Base-by-base conservation (phyloP, 768 basidiomycete genomes). In the Hygrophoropsis aurantiaca region DNA sequence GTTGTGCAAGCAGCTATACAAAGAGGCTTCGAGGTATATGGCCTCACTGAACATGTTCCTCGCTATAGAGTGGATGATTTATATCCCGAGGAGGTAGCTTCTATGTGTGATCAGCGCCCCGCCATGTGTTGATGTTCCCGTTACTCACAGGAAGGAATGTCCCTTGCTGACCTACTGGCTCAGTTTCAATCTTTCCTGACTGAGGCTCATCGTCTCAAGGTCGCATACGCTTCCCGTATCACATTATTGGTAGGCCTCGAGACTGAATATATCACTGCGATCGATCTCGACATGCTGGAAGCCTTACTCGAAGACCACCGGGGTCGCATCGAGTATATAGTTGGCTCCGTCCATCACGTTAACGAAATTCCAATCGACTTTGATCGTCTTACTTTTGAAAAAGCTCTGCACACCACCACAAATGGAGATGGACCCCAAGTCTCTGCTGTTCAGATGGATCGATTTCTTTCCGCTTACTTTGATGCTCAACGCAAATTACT, bases 291-390 rank as follows among this genome's bases (percentile, higher is more conserved):
- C 49, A 62, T 69, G 18, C 74, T 94, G 27, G 66, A 76, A 37
- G 49, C 50, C 3, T 71, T 90, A 16, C 72, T 95, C 26, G 49
- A 67, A 27, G 56, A 61, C 20, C 66, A 82, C 48, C 65, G 65
- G 8, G 66, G 68, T 27, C 69, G 72, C 40, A 79, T 98, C 50
- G 85, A 97, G 58, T 97, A 92, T 66, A 60, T 97, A 59, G 90
- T 98, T 44, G 95, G 97, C 20, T 90, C 88, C 26, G 74, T 99
- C 6, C 97, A 99, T 63, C 95, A 97, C 58, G 92, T 94, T 64
- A 79, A 84, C 61, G 75, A 71, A 18, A 78, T 89, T 33, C 92
- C 94, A 7, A 95, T 99, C 67, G 97, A 99, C 69, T 94, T 98
- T 56, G 92, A 97, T 69, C 56, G 73, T 32, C 55, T 69, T 20